A percentile compares a stretch with the other conserved stretches of the same genome.
These are phyloP conservation scores for Cardamine chenopodiifolia DNA, from an alignment of 345 rosid genomes.

Conservation along the genomic window DNA sequence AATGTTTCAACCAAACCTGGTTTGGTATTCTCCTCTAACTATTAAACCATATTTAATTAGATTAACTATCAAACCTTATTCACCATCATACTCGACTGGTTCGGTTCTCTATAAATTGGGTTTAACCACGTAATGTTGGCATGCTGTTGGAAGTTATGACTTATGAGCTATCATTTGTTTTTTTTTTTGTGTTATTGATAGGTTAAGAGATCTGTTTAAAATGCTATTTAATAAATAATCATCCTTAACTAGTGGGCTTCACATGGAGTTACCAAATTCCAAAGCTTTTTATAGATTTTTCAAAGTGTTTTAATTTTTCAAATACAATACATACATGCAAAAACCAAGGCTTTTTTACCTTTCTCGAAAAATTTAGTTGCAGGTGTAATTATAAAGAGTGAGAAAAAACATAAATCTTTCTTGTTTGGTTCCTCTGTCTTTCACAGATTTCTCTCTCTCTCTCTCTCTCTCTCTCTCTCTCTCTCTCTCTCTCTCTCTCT, in stretches of 20 bases:
- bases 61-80: neutral
- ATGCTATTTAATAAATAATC: neutral
- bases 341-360: constrained; percentile 28
- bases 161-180: neutral
- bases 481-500: neutral
- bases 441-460: constrained; percentile 7
- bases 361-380: constrained; percentile 36
- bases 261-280: constrained; percentile 37
- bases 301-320: constrained; percentile 1
- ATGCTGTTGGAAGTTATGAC: constrained; percentile 9
- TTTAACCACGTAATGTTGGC: neutral
- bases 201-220: neutral
- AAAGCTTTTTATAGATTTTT: constrained; percentile 6
- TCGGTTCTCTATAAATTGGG: neutral
- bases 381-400: constrained; percentile 21
- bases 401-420: constrained; percentile 12
- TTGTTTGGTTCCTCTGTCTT: constrained; percentile 39
- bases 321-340: constrained; percentile 17
- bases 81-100: neutral
- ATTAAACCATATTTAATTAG: neutral
- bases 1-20: neutral
- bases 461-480: neutral
- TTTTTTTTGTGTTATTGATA: neutral
- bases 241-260: constrained; percentile 37
- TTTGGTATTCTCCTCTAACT: neutral